Base-by-base conservation (phyloP, 805 yeast species). In the Ogataea degrootiae region DNA sequence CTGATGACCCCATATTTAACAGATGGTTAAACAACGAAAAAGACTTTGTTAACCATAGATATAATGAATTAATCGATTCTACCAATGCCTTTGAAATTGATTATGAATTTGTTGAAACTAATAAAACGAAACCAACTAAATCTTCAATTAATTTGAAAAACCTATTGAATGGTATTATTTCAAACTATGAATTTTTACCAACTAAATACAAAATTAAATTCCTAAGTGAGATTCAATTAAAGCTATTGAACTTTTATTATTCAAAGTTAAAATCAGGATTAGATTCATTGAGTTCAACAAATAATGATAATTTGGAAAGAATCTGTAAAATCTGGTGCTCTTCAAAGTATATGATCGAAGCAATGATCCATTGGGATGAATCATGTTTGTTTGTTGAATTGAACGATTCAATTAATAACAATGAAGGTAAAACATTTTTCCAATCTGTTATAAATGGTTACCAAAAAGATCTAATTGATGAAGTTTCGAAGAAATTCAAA, bases 111-210 rank as follows among this genome's bases (percentile, higher is more conserved):
- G 73, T 65, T 9, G 73, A 67, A 41, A 52, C 48, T n/a, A 62
- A 62, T 6, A 62, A 63, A 44, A 72, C 80, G 0, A 75, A 74
- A 50, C 90, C 92, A 0, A 83, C 89, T 0, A 75, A 75, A 51
- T 77, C 88, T 1, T 80, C 90, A 0, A 69, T 74, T 36, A 76
- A 79, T 42, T 61, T 85, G 50, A 72, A 72, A 39, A 81, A 80
- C 54, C 61, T 86, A 38, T 63, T 85, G 21, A 80, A 80, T 52
- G 75, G 76, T 41, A 70, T 82, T 45, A 80, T 83, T 3, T 69
- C 69, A 15, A 81, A 78, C 51, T 81, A 80, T 63, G 68, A 69
- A 35, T 70, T 81, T 23, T 69, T 82, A 51, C 71, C 71, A 23
- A 73, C 76, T 16, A 74, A 75, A 40, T 78, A 72, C 52, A 82